Base-by-base conservation (phyloP, 2,329 filamentous ascomycete genomes). In the Fusarium nygamai region DNA sequence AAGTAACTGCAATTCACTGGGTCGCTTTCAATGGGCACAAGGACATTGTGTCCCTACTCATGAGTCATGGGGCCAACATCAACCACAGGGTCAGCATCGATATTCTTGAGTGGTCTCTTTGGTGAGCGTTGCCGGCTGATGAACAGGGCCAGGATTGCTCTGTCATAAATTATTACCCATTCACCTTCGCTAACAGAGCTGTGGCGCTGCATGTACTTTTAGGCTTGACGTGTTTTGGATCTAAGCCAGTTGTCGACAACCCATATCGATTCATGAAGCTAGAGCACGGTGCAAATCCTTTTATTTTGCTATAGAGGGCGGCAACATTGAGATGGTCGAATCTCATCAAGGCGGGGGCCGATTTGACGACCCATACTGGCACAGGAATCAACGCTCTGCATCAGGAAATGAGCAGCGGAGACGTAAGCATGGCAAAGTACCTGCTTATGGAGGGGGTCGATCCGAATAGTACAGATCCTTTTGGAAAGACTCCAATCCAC, bases 1-100 rank as follows among this genome's bases (percentile, higher is more conserved):
- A 73, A 44, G 53, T 36, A 4, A 73, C 61, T 4, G n/a, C 69
- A 19, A 22, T 71, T 9, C 70, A 73, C 27, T 67, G 61, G 69
- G 51, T 65, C 4, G 43, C 53, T 4, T 57, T 24, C 16, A 16
- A 51, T 2, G 57, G 65, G 4, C 31, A 51, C 22, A 27, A 7
- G 8, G 34, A 73, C 4, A 36, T 73, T 7, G 43, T 58, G 6
- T 16, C 13, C 3, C 12, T 57, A 3, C 53, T 73, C 3, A 48
- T 73, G 6, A 3, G 50, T 3, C 47, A 36, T 6, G 53, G 53
- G 4, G 61, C 47, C 2, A 20, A 60, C 12, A 17, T 73, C 5
- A 41, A 71, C 19, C 33, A 41, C n/a, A 66, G 65, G 8, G 71
- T 73, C n/a, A 46, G 47, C 8, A 14, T 71, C 5, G 65, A 63